Percentiles rank a stretch among this genome's conserved stretches.
Conservation (phyloP, 352 stramenopile species). For the Sclerospora graminicola region DNA sequence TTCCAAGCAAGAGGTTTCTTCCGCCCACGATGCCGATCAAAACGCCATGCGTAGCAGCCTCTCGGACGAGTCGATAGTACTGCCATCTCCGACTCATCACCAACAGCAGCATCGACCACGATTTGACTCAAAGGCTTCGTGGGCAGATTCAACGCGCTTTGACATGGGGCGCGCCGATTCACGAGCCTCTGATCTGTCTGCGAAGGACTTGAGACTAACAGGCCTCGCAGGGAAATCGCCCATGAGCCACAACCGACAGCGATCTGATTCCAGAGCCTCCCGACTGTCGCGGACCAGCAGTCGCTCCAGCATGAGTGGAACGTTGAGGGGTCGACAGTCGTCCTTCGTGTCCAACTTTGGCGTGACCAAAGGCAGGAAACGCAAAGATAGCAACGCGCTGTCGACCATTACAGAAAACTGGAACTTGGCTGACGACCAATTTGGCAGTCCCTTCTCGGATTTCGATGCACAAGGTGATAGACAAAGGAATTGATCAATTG, state of each 20-base stretch:
- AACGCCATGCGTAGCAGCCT: conserved; percentile 20
- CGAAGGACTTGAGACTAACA: conserved; percentile 55
- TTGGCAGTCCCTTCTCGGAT: conserved; percentile 62
- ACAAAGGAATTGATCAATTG: too few species aligned
- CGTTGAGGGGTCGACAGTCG: conserved; percentile 29
- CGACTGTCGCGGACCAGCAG: conserved; percentile 44
- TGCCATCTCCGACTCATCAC: conserved; percentile 39
- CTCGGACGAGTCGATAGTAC: conserved; percentile 45
- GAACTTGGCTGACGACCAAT: conserved; percentile 72
- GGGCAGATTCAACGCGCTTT: conserved; percentile 79
- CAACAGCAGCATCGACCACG: conserved; percentile 33
- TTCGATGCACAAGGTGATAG: conserved; percentile 66
- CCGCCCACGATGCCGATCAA: conserved; percentile 6
- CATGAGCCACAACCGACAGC: conserved; percentile 25
- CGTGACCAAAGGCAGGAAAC: conserved; percentile 40
- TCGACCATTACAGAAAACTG: conserved; percentile 85
- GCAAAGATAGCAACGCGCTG: conserved; percentile 62
- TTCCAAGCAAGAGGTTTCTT: neutral
- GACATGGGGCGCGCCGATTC: conserved; percentile 78
- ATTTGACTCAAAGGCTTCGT: conserved; percentile 79
- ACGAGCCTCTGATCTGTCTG: conserved; percentile 64
- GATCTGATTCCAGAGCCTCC: conserved; percentile 59
- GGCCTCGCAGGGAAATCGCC: conserved; percentile 19
- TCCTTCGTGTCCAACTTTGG: conserved; percentile 80
- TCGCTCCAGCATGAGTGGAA: conserved; percentile 25